Base-by-base conservation (phyloP, 2,329 filamentous ascomycete species). In the Fusarium sp. region DNA sequence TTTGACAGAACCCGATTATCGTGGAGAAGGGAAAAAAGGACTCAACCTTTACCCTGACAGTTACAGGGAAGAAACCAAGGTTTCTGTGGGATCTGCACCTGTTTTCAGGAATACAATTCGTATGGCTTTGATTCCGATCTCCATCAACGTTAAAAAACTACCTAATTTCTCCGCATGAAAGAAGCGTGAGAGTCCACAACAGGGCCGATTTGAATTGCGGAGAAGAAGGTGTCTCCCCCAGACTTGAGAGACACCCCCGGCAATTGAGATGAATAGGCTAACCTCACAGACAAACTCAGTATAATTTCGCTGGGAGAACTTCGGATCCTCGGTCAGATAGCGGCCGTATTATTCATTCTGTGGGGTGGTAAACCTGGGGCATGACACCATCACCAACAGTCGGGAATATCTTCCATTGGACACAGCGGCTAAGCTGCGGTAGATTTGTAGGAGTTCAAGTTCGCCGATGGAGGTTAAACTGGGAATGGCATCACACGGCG, bases 291-390 rank as follows among this genome's bases (percentile, higher is more conserved):
- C 20, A 13, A 15, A 17, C 10, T 17, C 7, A 12, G 27, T 33
- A 52, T 45, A 36, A 20, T 4, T 9, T 25, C 22, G 11, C 22
- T 52, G 73, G 65, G 17, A 74, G 62, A 76, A 71, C 49, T 35
- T 62, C 72, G 68, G 74, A 8, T 41, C 9, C 54, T 75, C 74
- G 74, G 74, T 69, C 62, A 58, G 65, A 75, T 62, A 49, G 20
- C 74, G 74, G 74, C 59, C 70, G 63, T 76, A 76, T 69, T 76
- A 62, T 55, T 47, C 45, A 62, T 47, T 11, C 63, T 44, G 59
- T 65, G 62, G 64, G n/a, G 36, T 65, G 65, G 65, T 35, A 54
- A 42, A 55, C 49, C 65, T 63, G 54, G 41, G 54, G 35, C 52
- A 59, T 60, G 58, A 66, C 66, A 52, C 57, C 67, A 65, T 70